phyloP scores from a whole-genome alignment of 2,329 filamentous ascomycete species.

The Sporothrix globosa region DNA sequence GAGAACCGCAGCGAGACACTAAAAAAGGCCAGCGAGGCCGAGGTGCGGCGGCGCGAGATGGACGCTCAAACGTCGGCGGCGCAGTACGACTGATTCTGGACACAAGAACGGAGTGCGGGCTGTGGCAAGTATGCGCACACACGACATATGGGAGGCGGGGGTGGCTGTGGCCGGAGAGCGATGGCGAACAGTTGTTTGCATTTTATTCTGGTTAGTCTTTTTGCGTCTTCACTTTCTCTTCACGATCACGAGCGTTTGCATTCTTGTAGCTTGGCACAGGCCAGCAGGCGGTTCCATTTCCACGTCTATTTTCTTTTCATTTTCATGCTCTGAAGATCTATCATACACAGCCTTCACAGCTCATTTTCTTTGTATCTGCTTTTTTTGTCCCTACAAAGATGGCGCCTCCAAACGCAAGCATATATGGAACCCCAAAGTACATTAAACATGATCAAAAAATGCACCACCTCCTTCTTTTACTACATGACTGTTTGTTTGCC shows the following conservation, averaged over 20 bases:
- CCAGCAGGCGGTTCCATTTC: not conserved
- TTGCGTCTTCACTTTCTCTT: not conserved
- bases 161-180: not conserved
- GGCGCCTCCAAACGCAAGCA: conserved; percentile 11
- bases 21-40: conserved; percentile 67
- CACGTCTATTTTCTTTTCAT: not conserved
- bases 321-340: not conserved
- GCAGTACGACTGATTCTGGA: conserved; percentile 55
- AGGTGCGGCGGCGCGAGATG: conserved; percentile 67
- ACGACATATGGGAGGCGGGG: not conserved
- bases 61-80: conserved; percentile 63
- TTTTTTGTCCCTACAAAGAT: not conserved
- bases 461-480: not conserved
- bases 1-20: conserved; percentile 71
- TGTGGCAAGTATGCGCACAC: not conserved
- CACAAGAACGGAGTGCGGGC: not conserved
- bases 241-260: not conserved
- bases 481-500: not conserved
- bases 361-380: conserved; percentile 1
- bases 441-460: not conserved
- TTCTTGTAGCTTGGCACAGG: not conserved
- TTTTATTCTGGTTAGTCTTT: not conserved
- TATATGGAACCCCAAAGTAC: not conserved
- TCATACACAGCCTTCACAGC: conserved; percentile 1
- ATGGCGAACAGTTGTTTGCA: not conserved